phyloP scores from a whole-genome alignment of 75 land plant species.

The Sequoiadendron giganteum region DNA sequence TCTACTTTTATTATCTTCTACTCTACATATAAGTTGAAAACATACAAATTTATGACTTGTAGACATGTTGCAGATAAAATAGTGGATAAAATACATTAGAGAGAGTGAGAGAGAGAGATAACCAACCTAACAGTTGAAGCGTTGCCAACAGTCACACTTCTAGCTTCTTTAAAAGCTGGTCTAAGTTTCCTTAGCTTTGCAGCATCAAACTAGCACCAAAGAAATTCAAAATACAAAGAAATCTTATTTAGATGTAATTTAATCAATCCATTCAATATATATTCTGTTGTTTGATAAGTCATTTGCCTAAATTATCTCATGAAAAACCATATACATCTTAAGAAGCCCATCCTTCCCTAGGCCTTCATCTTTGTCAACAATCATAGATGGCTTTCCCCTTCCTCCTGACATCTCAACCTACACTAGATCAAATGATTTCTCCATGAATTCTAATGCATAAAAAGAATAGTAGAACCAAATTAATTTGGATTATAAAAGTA shows the following conservation, averaged over 20 bases:
- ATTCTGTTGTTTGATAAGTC: not conserved
- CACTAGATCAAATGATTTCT: no score
- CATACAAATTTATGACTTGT: not conserved
- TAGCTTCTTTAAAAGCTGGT: slow-evolving; percentile 88
- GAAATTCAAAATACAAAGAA: slow-evolving; percentile 6
- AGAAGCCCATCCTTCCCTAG: slow-evolving; percentile 63
- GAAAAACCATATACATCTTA: not conserved
- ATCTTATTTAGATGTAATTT: not conserved
- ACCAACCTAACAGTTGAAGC: slow-evolving; percentile 85
- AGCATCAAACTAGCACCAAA: slow-evolving; percentile 71
- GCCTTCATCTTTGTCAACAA: slow-evolving; percentile 88
- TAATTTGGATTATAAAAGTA: no score
- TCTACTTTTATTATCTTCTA: not conserved
- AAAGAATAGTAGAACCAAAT: no score
- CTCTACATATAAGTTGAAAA: not conserved
- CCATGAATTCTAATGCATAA: no score
- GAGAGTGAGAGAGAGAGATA: not conserved
- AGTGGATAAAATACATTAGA: not conserved
- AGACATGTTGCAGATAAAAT: not conserved
- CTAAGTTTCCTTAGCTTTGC: slow-evolving; percentile 79
- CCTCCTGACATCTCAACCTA: slow-evolving; percentile 91
- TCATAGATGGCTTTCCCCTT: slow-evolving; percentile 60
- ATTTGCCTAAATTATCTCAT: not conserved
- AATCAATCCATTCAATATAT: not conserved
- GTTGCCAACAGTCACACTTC: slow-evolving; percentile 94